These are phyloP conservation scores for Spizellomyces punctatus DNA, from an alignment of 192 early-diverging fungal species.

Conservation along the genomic window DNA sequence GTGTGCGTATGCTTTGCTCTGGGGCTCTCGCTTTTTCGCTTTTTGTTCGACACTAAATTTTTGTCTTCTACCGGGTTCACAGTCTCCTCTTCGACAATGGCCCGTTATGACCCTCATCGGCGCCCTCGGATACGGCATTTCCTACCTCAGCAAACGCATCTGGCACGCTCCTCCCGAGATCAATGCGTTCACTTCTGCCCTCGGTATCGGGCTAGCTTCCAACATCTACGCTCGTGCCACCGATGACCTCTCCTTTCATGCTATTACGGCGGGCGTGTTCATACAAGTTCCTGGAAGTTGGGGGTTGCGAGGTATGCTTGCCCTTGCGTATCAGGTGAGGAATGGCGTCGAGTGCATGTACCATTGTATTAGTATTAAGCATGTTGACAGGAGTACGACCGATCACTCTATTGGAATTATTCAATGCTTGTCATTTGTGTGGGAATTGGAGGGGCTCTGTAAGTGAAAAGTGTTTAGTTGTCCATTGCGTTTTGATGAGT, in stretches of 20 bases:
- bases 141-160: constrained; percentile 23
- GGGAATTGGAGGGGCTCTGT: constrained; percentile 5
- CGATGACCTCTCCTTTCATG: constrained; percentile 27
- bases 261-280: constrained; percentile 23
- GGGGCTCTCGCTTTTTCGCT: constrained; percentile 29
- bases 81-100: constrained; percentile 42
- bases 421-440: constrained; percentile 17
- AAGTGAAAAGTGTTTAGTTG: not conserved
- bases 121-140: constrained; percentile 3
- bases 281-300: constrained; percentile 29
- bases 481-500: not conserved
- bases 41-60: not conserved
- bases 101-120: not conserved
- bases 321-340: constrained; percentile 19
- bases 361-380: no score
- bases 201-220: constrained; percentile 12
- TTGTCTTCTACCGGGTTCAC: constrained; percentile 28
- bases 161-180: constrained; percentile 28
- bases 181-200: constrained; percentile 14
- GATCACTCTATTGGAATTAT: constrained; percentile 14
- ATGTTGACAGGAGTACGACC: not conserved
- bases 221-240: constrained; percentile 11
- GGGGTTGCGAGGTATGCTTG: constrained; percentile 33
- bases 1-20: no score
- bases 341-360: no score